phyloP scores from a whole-genome alignment of 1,284 basidiomycete species.

The Austroboletus olivaceoglutinosus region DNA sequence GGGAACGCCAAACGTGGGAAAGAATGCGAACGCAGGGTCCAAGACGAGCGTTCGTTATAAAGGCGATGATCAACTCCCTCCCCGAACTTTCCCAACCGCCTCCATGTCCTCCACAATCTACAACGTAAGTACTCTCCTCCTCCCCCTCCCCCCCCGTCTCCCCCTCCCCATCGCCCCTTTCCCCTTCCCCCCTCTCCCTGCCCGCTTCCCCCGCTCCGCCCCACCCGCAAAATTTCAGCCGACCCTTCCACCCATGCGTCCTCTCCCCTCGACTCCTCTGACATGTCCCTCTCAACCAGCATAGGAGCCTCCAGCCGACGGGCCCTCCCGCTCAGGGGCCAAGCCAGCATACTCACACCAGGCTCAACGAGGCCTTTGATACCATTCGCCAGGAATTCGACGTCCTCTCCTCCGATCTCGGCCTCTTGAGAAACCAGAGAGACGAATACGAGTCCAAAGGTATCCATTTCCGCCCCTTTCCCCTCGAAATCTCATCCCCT shows the following conservation, averaged over 20 bases:
- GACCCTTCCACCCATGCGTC: not conserved
- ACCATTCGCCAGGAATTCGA: slow-evolving; percentile 88
- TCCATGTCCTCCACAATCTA: slow-evolving; percentile 48
- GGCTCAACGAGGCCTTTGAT: slow-evolving; percentile 82
- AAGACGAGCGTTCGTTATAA: slow-evolving; percentile 36
- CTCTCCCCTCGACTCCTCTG: slow-evolving; percentile 10
- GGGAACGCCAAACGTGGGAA: slow-evolving; percentile 38
- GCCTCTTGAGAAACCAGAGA: slow-evolving; percentile 69
- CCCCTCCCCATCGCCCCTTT: not conserved
- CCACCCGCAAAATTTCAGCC: slow-evolving; percentile 29
- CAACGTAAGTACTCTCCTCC: slow-evolving; percentile 38
- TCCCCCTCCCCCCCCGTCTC: not conserved
- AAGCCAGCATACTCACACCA: slow-evolving; percentile 38
- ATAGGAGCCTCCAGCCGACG: slow-evolving; percentile 63
- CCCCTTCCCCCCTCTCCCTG: not conserved
- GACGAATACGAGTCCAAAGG: slow-evolving; percentile 91
- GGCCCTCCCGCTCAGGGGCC: slow-evolving; percentile 47
- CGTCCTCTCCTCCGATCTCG: slow-evolving; percentile 67
- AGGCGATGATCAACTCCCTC: slow-evolving; percentile 40
- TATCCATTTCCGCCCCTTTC: slow-evolving; percentile 28
- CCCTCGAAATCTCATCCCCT: slow-evolving; percentile 7
- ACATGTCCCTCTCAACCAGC: slow-evolving; percentile 40
- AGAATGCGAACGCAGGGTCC: slow-evolving; percentile 35
- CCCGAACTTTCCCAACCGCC: slow-evolving; percentile 38
- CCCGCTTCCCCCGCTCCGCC: not conserved